Evolutionary conservation across 306 rosid species (phyloP).

Genomic region (Inga oerstediana): DNA sequence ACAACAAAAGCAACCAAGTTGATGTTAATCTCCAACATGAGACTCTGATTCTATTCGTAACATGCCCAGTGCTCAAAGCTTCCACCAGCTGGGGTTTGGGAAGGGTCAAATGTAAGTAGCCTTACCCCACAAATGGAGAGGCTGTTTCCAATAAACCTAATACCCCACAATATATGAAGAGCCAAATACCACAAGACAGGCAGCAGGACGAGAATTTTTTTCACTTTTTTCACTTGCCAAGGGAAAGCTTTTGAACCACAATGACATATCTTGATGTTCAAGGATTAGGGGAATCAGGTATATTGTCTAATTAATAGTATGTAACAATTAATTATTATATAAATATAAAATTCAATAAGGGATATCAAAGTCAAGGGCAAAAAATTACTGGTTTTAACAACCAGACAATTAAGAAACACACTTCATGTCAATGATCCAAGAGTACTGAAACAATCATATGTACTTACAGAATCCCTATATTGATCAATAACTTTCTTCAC

Average conservation of each 20-base stretch:
- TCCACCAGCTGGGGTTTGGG: no score
- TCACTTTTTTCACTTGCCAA: constrained; percentile 1
- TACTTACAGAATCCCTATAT: constrained; percentile 63
- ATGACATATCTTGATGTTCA: constrained; percentile 18
- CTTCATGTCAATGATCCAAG: constrained; percentile 36
- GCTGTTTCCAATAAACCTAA: background rate
- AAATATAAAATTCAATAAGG: constrained; percentile 4
- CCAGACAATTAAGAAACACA: constrained; percentile 15
- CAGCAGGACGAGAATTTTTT: background rate
- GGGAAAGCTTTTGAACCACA: background rate
- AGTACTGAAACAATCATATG: constrained; percentile 25
- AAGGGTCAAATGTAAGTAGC: no score
- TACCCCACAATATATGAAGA: background rate
- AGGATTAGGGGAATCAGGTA: constrained; percentile 19
- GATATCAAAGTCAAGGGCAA: constrained; percentile 23
- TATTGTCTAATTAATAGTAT: constrained; percentile 21
- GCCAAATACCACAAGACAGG: background rate
- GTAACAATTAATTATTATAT: constrained; percentile 5
- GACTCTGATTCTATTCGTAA: background rate
- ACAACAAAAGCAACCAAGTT: background rate
- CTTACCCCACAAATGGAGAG: no score
- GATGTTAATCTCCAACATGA: background rate
- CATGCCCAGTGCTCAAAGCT: background rate
- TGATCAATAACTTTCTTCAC: constrained; percentile 73
- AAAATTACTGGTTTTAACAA: background rate